A percentile compares a stretch with the other conserved stretches of the same genome.
Evolutionary conservation across 805 yeast genomes (phyloP).

Genomic region (Wickerhamiella alocasiicola): DNA sequence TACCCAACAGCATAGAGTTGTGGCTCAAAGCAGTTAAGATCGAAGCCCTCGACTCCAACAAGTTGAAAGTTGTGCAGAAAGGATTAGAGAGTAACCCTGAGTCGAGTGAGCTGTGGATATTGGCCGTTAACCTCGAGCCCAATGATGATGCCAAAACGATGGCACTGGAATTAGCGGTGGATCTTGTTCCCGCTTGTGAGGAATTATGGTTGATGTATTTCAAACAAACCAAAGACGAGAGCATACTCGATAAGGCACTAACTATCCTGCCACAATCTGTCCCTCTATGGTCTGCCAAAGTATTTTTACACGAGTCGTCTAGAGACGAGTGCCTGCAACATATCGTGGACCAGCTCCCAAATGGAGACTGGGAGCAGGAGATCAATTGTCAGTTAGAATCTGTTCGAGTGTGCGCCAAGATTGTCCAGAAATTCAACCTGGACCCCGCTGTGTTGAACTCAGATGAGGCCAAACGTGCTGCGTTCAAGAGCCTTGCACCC

Average conservation of each 20-base stretch:
- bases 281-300: not conserved
- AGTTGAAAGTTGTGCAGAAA: conserved; percentile 49
- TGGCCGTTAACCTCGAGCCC: conserved; percentile 47
- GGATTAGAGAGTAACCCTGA: conserved; percentile 57
- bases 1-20: conserved; percentile 43
- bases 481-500: not conserved
- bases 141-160: conserved; percentile 37
- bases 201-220: conserved; percentile 52
- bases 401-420: not conserved
- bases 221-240: conserved; percentile 30
- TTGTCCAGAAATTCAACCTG: not conserved
- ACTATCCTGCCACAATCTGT: not conserved
- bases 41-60: conserved; percentile 45
- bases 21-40: conserved; percentile 65
- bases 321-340: not conserved
- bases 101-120: conserved; percentile 54
- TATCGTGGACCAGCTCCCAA: not conserved
- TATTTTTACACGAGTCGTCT: not conserved
- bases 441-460: not conserved
- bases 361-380: not conserved
- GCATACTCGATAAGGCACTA: not conserved
- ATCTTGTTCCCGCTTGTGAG: conserved; percentile 51
- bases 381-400: not conserved
- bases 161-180: conserved; percentile 53
- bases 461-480: not conserved